phyloP scores from a whole-genome alignment of 305 asterid genomes.

The Nicotiana rustica region DNA sequence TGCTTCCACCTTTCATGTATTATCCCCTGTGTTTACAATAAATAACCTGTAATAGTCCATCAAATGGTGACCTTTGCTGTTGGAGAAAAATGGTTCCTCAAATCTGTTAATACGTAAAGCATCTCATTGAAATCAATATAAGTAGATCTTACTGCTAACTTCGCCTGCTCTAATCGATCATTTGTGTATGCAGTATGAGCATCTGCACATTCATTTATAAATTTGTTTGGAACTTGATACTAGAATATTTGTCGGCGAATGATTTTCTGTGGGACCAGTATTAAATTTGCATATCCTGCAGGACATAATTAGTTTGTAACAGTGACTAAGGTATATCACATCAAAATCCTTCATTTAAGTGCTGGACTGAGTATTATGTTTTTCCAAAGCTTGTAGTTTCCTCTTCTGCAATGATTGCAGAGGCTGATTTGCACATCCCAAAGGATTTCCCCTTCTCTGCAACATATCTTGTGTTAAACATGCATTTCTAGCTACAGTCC shows the following conservation, averaged over 20 bases:
- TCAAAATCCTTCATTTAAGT: background rate
- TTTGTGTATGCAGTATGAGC: background rate
- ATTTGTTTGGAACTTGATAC: background rate
- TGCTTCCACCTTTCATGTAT: constrained; percentile 16
- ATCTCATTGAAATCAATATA: background rate
- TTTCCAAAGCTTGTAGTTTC: background rate
- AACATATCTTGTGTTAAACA: no score
- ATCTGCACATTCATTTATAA: background rate
- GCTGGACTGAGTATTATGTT: no score
- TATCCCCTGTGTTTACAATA: constrained; percentile 11
- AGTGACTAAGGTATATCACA: background rate
- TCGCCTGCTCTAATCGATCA: background rate
- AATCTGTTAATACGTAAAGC: constrained; percentile 15
- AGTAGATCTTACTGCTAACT: constrained; percentile 19
- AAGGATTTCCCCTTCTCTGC: no score
- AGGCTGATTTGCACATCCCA: constrained; percentile 11
- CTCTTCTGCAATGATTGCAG: constrained; percentile 9
- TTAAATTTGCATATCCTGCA: background rate
- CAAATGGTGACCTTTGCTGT: background rate
- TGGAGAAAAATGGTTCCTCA: background rate
- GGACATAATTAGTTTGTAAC: background rate
- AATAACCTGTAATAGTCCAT: background rate
- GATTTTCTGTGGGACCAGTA: constrained; percentile 2
- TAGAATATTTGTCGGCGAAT: constrained; percentile 2
- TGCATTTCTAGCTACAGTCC: no score